A percentile compares a stretch with the other conserved stretches of the same genome.
These are phyloP conservation scores for Tephrocybe sp. DNA, from an alignment of 768 basidiomycete species.

Conservation along the genomic window DNA sequence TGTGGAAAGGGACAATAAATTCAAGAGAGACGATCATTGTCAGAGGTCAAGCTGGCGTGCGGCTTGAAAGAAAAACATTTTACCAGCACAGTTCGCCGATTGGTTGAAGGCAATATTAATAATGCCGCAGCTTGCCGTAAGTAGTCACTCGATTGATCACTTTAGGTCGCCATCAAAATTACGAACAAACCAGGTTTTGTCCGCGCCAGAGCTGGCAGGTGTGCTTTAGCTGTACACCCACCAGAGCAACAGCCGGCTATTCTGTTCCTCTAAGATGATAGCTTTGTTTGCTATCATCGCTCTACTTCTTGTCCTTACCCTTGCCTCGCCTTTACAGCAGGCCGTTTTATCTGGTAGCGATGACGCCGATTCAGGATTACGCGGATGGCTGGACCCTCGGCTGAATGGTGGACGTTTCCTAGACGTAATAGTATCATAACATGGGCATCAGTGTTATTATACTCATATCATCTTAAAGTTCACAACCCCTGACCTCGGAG, in stretches of 20 bases:
- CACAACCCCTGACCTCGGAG: slow-evolving; percentile 64
- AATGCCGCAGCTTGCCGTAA: too few species aligned
- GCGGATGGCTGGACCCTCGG: slow-evolving; percentile 69
- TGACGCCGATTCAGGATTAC: neutral
- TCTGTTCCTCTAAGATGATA: neutral
- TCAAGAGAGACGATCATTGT: too few species aligned
- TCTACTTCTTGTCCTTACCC: neutral
- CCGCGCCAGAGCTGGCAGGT: slow-evolving; percentile 14
- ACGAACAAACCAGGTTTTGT: slow-evolving; percentile 8
- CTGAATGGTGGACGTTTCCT: slow-evolving; percentile 70
- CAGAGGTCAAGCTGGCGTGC: too few species aligned
- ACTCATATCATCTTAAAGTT: slow-evolving; percentile 41
- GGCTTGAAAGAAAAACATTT: too few species aligned
- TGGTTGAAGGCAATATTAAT: too few species aligned
- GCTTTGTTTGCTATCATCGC: neutral
- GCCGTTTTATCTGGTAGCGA: slow-evolving; percentile 3
- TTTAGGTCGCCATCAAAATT: slow-evolving; percentile 8
- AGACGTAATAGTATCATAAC: slow-evolving; percentile 53
- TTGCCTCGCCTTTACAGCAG: slow-evolving; percentile 14
- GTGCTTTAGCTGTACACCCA: neutral
- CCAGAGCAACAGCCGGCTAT: neutral
- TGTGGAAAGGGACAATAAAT: too few species aligned
- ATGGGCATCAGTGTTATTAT: neutral
- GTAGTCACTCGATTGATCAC: neutral
- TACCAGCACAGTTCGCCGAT: too few species aligned